Conservation (phyloP, 805 yeast species). For the Zygosaccharomyces bisporus region DNA sequence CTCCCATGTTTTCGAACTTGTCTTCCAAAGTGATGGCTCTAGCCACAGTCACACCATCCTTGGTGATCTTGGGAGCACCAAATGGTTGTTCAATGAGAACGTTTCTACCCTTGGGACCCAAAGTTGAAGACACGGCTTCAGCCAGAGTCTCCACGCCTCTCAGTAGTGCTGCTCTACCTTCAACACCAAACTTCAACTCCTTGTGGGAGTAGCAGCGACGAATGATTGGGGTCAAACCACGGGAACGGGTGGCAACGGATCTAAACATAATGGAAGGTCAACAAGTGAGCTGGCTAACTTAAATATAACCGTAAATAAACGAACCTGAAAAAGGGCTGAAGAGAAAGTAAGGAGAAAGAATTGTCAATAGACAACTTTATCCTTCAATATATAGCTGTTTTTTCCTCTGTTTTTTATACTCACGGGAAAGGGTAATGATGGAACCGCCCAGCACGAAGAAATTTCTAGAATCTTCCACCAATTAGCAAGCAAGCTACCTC, state of each 20-base stretch:
- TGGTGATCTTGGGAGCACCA: constrained; percentile 96
- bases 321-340: background rate
- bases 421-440: background rate
- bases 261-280: constrained; percentile 11
- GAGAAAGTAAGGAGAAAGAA: background rate
- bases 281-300: background rate
- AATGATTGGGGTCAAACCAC: constrained; percentile 22
- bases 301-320: background rate
- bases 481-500: background rate
- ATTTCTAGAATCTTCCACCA: constrained; percentile 5
- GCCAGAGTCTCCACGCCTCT: constrained; percentile 94
- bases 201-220: constrained; percentile 57
- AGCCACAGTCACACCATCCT: constrained; percentile 98
- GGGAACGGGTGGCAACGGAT: constrained; percentile 18
- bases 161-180: constrained; percentile 90
- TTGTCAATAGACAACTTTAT: too few species aligned
- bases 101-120: constrained; percentile 97
- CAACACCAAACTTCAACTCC: constrained; percentile 94
- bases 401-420: constrained; percentile 6
- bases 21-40: constrained; percentile 75
- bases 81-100: constrained; percentile 94
- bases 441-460: constrained; percentile 7
- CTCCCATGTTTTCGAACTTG: constrained; percentile 95
- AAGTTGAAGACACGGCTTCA: constrained; percentile 92
- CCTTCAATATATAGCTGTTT: too few species aligned